Evolutionary conservation across 768 basidiomycete species (phyloP).

Genomic region (Kwoniella sp.): DNA sequence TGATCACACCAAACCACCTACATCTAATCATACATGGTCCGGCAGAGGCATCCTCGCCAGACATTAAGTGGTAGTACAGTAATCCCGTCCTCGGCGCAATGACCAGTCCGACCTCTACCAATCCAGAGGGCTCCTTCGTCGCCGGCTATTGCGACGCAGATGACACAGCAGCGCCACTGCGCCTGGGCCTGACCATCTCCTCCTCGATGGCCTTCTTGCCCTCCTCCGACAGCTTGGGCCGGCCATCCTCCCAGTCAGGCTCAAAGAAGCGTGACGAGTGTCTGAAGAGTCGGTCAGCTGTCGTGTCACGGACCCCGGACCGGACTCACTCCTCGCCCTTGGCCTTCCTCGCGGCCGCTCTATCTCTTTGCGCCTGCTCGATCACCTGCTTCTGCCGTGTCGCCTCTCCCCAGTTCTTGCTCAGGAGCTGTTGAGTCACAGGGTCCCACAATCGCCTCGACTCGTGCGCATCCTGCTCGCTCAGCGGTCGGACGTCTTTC

Average conservation of each 20-base stretch:
- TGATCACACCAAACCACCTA: too few relatives aligned
- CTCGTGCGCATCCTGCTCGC: constrained; percentile 72
- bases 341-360: constrained; percentile 78
- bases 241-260: constrained; percentile 62
- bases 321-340: constrained; percentile 68
- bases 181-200: constrained; percentile 52
- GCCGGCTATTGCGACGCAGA: too few relatives aligned
- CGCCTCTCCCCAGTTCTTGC: constrained; percentile 85
- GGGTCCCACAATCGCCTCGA: constrained; percentile 81
- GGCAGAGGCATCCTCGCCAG: too few relatives aligned
- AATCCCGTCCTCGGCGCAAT: too few relatives aligned
- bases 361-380: constrained; percentile 86
- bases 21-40: too few relatives aligned
- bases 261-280: constrained; percentile 65
- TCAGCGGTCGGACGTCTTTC: constrained; percentile 76
- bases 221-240: constrained; percentile 63
- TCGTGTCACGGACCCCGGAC: neutral
- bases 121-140: too few relatives aligned
- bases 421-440: constrained; percentile 63
- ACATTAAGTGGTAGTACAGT: too few relatives aligned
- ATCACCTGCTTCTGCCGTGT: constrained; percentile 85
- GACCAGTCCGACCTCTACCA: too few relatives aligned
- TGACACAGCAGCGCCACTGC: too few relatives aligned
- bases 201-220: constrained; percentile 71
- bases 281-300: neutral